Conservation (phyloP, 208 protist genomes). For the Acanthamoeba divionensis region DNA sequence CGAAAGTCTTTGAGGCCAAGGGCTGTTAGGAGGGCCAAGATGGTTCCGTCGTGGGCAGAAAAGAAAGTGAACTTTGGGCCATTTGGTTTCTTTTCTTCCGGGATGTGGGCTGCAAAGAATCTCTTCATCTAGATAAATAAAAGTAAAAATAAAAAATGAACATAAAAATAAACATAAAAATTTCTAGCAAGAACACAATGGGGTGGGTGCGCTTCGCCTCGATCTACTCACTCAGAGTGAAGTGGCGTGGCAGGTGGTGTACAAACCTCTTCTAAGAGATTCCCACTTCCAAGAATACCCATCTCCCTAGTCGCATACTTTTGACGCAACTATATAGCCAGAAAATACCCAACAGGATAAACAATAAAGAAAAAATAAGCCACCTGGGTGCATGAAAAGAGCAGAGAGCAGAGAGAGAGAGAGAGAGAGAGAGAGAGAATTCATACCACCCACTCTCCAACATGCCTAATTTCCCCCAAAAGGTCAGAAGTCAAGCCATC, state of each 20-base stretch:
- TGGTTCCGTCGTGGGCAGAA: slow-evolving; percentile 39
- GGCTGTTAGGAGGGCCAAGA: slow-evolving; percentile 7
- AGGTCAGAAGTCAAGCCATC: background rate
- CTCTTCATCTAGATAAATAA: background rate
- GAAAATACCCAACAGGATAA: background rate
- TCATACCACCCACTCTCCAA: slow-evolving; percentile 45
- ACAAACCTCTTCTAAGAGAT: background rate
- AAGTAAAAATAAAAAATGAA: too few species aligned
- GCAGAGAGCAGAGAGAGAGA: background rate
- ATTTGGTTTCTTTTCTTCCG: background rate
- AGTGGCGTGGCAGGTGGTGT: background rate
- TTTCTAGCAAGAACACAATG: background rate
- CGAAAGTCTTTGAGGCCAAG: background rate
- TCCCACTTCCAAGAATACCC: slow-evolving; percentile 10
- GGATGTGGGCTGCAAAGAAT: background rate
- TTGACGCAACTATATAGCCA: background rate
- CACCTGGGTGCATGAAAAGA: background rate
- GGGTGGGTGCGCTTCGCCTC: background rate
- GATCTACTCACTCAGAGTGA: background rate
- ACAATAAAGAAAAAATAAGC: background rate
- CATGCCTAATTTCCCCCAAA: background rate
- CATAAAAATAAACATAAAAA: too few species aligned
- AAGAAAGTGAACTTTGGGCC: slow-evolving; percentile 21
- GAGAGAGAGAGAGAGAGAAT: background rate
- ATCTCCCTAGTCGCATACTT: slow-evolving; percentile 40